Conservation (phyloP, 2,329 filamentous ascomycete genomes). For the Cytospora schulzeri region DNA sequence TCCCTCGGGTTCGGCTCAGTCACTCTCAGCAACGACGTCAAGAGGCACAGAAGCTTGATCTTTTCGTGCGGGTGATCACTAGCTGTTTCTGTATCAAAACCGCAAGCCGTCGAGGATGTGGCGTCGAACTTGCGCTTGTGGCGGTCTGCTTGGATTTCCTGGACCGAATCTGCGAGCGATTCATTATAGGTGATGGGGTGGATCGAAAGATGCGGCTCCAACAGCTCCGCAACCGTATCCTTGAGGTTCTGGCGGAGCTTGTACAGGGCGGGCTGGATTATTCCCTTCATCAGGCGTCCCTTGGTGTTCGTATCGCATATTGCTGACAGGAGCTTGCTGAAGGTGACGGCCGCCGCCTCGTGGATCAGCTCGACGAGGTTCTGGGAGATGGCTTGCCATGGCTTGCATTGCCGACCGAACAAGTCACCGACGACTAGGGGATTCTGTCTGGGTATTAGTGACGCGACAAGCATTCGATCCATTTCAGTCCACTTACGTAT, state of each 20-base stretch:
- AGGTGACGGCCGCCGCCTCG: slow-evolving; percentile 31
- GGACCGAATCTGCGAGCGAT: slow-evolving; percentile 31
- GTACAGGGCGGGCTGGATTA: slow-evolving; percentile 33
- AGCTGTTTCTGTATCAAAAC: background rate
- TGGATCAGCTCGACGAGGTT: slow-evolving; percentile 33
- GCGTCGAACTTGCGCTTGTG: slow-evolving; percentile 30
- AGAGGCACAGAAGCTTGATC: background rate
- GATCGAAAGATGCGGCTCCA: slow-evolving; percentile 32
- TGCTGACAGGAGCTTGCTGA: slow-evolving; percentile 31
- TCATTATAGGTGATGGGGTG: slow-evolving; percentile 36
- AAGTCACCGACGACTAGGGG: slow-evolving; percentile 34
- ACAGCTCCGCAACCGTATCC: slow-evolving; percentile 31
- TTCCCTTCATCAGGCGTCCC: slow-evolving; percentile 30
- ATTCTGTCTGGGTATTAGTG: slow-evolving; percentile 20
- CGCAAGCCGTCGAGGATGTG: background rate
- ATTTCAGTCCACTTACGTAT: slow-evolving; percentile 17
- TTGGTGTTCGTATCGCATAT: slow-evolving; percentile 32
- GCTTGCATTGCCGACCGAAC: slow-evolving; percentile 34
- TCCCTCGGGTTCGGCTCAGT: slow-evolving; percentile 31
- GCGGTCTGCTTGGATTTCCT: slow-evolving; percentile 30
- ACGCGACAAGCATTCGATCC: background rate
- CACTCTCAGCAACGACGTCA: slow-evolving; percentile 19
- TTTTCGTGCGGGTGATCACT: background rate
- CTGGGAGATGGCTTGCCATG: slow-evolving; percentile 33
- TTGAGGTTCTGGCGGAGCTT: slow-evolving; percentile 30